Percentiles rank a stretch among this genome's conserved stretches.
Evolutionary conservation across 2,329 filamentous ascomycete species (phyloP).

Genomic region (Verticillium nubilum): DNA sequence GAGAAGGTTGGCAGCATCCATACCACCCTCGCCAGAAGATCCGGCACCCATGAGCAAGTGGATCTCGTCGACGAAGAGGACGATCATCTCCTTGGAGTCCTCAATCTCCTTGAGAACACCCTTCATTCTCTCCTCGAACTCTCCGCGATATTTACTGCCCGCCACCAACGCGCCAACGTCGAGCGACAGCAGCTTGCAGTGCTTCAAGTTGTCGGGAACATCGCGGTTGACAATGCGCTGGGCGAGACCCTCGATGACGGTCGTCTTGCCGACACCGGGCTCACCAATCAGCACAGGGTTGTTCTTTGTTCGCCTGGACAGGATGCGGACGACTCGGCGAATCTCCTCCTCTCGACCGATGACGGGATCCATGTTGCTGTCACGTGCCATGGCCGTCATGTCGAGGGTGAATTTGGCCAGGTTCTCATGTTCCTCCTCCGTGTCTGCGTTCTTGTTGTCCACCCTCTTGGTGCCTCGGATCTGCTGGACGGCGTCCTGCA

Average conservation of each 20-base stretch:
- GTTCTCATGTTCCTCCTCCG: slow-evolving; percentile 89
- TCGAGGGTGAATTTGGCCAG: slow-evolving; percentile 98
- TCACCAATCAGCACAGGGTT: slow-evolving; percentile 98
- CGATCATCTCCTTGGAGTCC: slow-evolving; percentile 91
- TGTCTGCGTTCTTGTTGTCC: slow-evolving; percentile 93
- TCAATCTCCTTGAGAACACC: slow-evolving; percentile 95
- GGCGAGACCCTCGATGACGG: slow-evolving; percentile 92
- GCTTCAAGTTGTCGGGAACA: slow-evolving; percentile 89
- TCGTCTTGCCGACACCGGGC: slow-evolving; percentile 97
- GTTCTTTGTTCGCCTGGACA: slow-evolving; percentile 94
- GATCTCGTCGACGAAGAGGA: slow-evolving; percentile 98
- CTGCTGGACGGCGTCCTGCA: slow-evolving; percentile 84
- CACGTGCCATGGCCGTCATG: slow-evolving; percentile 92
- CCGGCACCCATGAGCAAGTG: slow-evolving; percentile 98
- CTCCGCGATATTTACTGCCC: slow-evolving; percentile 96
- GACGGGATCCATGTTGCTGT: slow-evolving; percentile 96
- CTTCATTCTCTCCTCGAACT: slow-evolving; percentile 99
- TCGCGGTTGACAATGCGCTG: slow-evolving; percentile 95
- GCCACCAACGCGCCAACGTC: slow-evolving; percentile 94
- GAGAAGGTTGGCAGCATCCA: slow-evolving; percentile 96
- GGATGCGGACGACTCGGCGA: slow-evolving; percentile 81
- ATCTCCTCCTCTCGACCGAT: slow-evolving; percentile 97
- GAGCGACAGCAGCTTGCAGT: slow-evolving; percentile 89
- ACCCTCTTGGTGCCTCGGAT: slow-evolving; percentile 91
- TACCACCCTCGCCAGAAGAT: slow-evolving; percentile 89